Evolutionary conservation across 495 filamentous ascomycete genomes (phyloP), one percentile per base, ranked within the genome.

Genomic region (Aspergillus mulundensis): DNA sequence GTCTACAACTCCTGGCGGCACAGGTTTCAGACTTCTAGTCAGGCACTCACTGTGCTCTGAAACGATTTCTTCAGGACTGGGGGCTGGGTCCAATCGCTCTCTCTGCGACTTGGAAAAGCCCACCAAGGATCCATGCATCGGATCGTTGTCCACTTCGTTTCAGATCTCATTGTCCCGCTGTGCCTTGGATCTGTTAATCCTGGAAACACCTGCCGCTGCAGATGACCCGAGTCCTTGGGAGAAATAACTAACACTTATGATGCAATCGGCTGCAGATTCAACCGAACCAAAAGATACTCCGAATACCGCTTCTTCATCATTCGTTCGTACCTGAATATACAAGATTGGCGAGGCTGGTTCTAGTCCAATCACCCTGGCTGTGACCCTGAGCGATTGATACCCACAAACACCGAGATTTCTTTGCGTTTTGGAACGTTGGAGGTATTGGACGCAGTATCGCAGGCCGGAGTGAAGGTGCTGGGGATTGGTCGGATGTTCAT

Each of bases 261-360:
- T 52, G 39, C 46, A 24, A 48, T 24, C 60, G 21, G 3, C 25
- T 39, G 28, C 43, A 65, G 62, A 58, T 54, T 16, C 38, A 28
- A 53, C 34, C 48, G 24, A 49, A 44, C 42, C 49, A 34, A 45
- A 30, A 50, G 16, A 49, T 21, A 32, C 25, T 53, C 34, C 42
- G 18, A 15, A 47, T 24, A 38, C 19, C 20, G 12, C 40, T 18
- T 21, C 25, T 16, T 39, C 21, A 16, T 23, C 40, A 43, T 14
- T 11, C 39, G 40, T 46, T 34, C 32, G 34, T 39, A 20, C 30
- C 24, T 38, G 23, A 16, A 25, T 36, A 36, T 32, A 54, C 44
- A 61, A 58, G 50, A 63, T 63, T 63, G 58, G 57, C 58, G 56
- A 63, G 62, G 65, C 65, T 63, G 65, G 65, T 53, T 59, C 61